Percentiles rank a stretch among this genome's conserved stretches.
These are phyloP conservation scores for Herpetomonas muscarum DNA, from an alignment of 208 protist genomes.

Conservation along the genomic window DNA sequence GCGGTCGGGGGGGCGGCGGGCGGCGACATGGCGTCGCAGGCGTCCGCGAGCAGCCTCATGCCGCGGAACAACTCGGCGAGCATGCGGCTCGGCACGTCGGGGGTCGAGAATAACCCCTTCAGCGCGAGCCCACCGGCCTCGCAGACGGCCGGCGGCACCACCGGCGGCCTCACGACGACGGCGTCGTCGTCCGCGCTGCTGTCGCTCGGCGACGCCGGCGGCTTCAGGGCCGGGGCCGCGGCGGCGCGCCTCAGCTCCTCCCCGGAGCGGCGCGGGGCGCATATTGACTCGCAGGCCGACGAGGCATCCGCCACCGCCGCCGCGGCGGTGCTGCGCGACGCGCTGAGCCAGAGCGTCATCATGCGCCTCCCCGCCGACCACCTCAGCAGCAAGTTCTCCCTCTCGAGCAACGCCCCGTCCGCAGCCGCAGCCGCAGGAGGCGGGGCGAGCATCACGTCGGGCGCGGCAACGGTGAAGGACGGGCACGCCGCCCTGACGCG, in stretches of 20 bases:
- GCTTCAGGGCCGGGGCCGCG: neutral
- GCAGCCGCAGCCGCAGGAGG: neutral
- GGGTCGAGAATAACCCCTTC: too few species aligned
- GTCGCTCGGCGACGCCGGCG: neutral
- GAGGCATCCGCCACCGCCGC: constrained; percentile 22
- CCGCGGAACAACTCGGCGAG: too few species aligned
- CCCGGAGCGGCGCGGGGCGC: neutral
- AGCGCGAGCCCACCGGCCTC: neutral
- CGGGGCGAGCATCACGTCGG: too few species aligned
- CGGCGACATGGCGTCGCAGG: neutral
- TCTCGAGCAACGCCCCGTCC: neutral
- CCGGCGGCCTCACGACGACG: too few species aligned
- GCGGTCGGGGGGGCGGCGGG: neutral
- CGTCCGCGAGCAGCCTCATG: too few species aligned
- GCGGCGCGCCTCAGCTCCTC: constrained; percentile 2
- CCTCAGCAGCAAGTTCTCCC: constrained; percentile 2
- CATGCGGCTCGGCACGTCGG: too few species aligned
- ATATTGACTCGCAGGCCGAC: neutral
- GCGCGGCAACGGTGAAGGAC: too few species aligned
- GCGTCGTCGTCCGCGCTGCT: too few species aligned
- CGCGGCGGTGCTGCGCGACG: constrained; percentile 47
- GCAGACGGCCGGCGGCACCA: neutral
- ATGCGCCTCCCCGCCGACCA: constrained; percentile 28
- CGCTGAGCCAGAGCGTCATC: constrained; percentile 59
- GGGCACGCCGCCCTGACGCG: neutral